Percentiles rank a stretch among this genome's conserved stretches.
Conservation (phyloP, 441 rosid genomes). For the Flueggea neowawraea region DNA sequence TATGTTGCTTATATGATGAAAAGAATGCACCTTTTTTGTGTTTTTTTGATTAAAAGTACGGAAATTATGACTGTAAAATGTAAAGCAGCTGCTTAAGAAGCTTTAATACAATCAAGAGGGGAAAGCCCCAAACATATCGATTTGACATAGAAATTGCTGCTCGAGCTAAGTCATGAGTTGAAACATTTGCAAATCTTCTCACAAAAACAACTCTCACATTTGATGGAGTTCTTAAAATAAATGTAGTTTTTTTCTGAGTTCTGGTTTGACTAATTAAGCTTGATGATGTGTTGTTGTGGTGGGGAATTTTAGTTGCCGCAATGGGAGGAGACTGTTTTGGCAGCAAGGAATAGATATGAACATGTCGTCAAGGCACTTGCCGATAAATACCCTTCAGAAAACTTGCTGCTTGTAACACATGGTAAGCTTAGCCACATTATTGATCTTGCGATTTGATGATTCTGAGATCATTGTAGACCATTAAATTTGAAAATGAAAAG, state of each 20-base stretch:
- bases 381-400: conserved; percentile 78
- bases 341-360: conserved; percentile 59
- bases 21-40: neutral
- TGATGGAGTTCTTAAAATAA: neutral
- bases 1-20: neutral
- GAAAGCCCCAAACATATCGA: too few relatives aligned
- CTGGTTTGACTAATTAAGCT: neutral
- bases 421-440: conserved; percentile 37
- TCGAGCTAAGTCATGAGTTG: too few relatives aligned
- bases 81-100: too few relatives aligned
- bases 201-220: too few relatives aligned
- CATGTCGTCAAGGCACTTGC: conserved; percentile 61
- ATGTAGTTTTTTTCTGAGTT: neutral
- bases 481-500: too few relatives aligned
- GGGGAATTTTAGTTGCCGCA: conserved; percentile 52
- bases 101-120: too few relatives aligned
- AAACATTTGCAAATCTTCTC: too few relatives aligned
- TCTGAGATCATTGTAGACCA: neutral
- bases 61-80: too few relatives aligned
- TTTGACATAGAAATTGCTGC: too few relatives aligned
- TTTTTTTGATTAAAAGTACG: too few relatives aligned
- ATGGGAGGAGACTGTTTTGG: conserved; percentile 66
- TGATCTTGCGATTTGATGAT: neutral
- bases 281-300: neutral
- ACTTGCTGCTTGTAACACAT: conserved; percentile 87